These are phyloP conservation scores for Canavalia ensiformis DNA, from an alignment of 306 rosid genomes.

Conservation along the genomic window DNA sequence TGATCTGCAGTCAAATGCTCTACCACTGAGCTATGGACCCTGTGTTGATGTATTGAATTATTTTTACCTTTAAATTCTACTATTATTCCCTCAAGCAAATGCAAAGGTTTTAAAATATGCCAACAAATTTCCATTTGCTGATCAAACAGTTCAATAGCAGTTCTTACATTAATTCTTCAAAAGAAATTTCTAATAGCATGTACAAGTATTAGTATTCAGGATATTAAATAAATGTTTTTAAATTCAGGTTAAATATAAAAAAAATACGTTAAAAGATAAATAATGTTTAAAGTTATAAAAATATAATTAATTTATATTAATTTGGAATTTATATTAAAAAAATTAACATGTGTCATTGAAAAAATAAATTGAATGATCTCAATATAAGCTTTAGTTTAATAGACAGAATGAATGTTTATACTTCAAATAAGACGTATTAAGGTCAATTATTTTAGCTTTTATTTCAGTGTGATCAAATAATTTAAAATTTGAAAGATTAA, in stretches of 20 bases:
- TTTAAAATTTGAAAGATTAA: background rate
- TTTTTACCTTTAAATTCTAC: too few species aligned
- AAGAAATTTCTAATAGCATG: background rate
- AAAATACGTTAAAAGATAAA: background rate
- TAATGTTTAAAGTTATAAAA: background rate
- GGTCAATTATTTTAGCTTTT: background rate
- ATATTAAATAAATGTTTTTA: background rate
- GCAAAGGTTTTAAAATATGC: too few species aligned
- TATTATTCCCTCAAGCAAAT: background rate
- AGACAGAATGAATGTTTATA: background rate
- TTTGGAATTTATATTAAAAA: background rate
- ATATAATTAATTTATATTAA: background rate
- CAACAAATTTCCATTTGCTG: background rate
- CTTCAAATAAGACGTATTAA: background rate
- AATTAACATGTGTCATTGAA: background rate
- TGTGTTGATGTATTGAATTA: background rate
- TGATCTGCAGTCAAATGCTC: conserved; percentile 68
- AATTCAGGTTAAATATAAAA: background rate
- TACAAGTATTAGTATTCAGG: background rate
- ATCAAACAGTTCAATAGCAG: background rate
- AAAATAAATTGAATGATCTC: background rate
- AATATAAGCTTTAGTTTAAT: background rate
- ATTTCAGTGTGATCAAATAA: background rate
- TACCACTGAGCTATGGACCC: conserved; percentile 65
- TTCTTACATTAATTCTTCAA: background rate